These are phyloP conservation scores for Euptelea pleiosperma DNA, from an alignment of 164 flowering plant genomes.

Conservation along the genomic window DNA sequence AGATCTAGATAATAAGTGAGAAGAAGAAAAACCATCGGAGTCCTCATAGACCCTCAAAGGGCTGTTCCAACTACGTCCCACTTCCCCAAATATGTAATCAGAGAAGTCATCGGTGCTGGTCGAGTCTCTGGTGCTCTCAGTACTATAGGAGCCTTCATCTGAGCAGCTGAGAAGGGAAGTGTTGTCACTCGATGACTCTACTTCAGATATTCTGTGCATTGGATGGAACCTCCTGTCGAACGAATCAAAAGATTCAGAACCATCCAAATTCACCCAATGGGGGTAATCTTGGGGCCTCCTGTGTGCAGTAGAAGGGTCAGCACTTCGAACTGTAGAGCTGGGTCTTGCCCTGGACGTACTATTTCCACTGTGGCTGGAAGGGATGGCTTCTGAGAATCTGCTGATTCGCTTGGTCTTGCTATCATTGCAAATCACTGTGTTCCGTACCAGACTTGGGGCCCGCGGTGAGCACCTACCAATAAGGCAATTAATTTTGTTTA, in stretches of 20 bases:
- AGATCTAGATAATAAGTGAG: conserved; percentile 27
- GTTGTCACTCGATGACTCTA: conserved; percentile 74
- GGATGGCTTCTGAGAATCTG: conserved; percentile 15
- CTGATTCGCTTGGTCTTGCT: conserved; percentile 18
- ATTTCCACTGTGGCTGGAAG: conserved; percentile 20
- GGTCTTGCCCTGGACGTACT: conserved; percentile 20
- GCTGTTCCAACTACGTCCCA: conserved; percentile 37
- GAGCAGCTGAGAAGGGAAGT: conserved; percentile 78
- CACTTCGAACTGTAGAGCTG: conserved; percentile 5
- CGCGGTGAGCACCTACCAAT: conserved; percentile 67
- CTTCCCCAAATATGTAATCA: conserved; percentile 56
- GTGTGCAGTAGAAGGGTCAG: conserved; percentile 4
- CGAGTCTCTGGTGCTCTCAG: conserved; percentile 73
- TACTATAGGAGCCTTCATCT: conserved; percentile 78
- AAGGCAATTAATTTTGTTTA: not conserved
- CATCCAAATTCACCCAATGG: conserved; percentile 15
- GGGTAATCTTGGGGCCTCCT: conserved; percentile 12
- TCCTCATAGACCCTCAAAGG: conserved; percentile 39
- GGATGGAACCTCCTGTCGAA: conserved; percentile 25
- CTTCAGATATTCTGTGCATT: conserved; percentile 31
- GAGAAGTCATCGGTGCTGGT: conserved; percentile 66
- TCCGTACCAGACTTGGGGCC: conserved; percentile 62
- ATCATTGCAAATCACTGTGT: conserved; percentile 25
- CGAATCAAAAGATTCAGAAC: conserved; percentile 26
- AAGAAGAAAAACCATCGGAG: conserved; percentile 44